Conservation (phyloP, 2,329 filamentous ascomycete genomes). For the Lecanosticta acicola region DNA sequence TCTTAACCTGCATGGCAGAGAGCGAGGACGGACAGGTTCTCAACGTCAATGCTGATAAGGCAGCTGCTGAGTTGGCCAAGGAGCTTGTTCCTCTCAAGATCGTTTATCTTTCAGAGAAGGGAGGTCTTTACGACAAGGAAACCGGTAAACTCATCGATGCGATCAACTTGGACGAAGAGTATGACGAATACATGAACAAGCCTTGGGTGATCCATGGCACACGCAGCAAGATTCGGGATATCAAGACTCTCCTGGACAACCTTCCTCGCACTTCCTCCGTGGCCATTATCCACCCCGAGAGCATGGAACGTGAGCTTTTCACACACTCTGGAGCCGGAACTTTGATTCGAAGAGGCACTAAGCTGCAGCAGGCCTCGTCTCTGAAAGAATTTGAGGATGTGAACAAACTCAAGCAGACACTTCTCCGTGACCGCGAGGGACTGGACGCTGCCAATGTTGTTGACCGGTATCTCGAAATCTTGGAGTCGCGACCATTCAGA, state of each 20-base stretch:
- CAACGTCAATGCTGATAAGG: conserved; percentile 97
- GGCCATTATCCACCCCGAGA: conserved; percentile 93
- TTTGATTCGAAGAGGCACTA: conserved; percentile 84
- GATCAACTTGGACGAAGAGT: conserved; percentile 97
- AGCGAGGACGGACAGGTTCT: conserved; percentile 84
- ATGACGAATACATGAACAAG: conserved; percentile 84
- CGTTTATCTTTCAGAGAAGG: conserved; percentile 97
- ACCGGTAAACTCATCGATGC: conserved; percentile 92
- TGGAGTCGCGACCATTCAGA: conserved; percentile 74
- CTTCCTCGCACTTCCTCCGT: conserved; percentile 90
- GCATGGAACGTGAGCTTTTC: conserved; percentile 93
- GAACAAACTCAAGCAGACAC: conserved; percentile 70
- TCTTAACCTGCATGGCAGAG: conserved; percentile 95
- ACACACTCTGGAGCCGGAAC: conserved; percentile 94
- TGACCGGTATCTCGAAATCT: conserved; percentile 75
- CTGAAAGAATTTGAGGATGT: conserved; percentile 71
- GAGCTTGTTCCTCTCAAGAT: conserved; percentile 91
- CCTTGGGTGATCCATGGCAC: conserved; percentile 95
- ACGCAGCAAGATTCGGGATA: conserved; percentile 93
- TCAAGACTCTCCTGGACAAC: conserved; percentile 84
- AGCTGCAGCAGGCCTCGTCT: conserved; percentile 68
- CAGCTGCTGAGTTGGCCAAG: conserved; percentile 84
- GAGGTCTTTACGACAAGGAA: conserved; percentile 87
- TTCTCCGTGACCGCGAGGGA: conserved; percentile 75
- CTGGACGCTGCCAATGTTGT: conserved; percentile 78